phyloP scores from a whole-genome alignment of 1,284 basidiomycete genomes.

The Schizophyllum amplum region DNA sequence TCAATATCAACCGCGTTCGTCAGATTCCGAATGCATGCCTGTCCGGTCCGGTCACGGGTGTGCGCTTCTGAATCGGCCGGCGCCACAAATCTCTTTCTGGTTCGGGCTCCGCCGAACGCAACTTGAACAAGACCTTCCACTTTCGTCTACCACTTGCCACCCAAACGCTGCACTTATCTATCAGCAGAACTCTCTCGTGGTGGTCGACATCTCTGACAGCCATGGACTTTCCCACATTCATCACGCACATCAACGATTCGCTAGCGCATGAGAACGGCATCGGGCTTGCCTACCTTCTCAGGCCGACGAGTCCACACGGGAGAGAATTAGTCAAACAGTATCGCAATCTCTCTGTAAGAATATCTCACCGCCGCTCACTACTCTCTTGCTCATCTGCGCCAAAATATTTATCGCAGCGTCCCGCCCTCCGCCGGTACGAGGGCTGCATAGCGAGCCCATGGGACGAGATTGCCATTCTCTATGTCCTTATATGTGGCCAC shows the following conservation, averaged over 20 bases:
- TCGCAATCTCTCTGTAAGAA: constrained; percentile 14
- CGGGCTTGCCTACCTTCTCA: constrained; percentile 61
- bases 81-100: not conserved
- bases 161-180: too few relatives aligned
- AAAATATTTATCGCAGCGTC: constrained; percentile 27
- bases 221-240: constrained; percentile 52
- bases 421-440: constrained; percentile 46
- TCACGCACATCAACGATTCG: constrained; percentile 53
- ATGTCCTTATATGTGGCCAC: constrained; percentile 64
- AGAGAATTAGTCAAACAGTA: constrained; percentile 68
- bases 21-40: not conserved
- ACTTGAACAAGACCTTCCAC: not conserved
- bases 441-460: constrained; percentile 62
- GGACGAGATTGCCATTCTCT: constrained; percentile 78
- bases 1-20: not conserved
- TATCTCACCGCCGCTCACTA: not conserved
- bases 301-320: constrained; percentile 64
- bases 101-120: not conserved
- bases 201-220: not conserved
- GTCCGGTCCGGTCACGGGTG: not conserved
- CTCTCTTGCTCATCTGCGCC: not conserved
- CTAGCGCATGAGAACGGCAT: constrained; percentile 57
- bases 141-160: not conserved
- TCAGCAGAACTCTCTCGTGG: too few relatives aligned
- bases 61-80: not conserved